Evolutionary conservation across 495 filamentous ascomycete species (phyloP), one percentile per base, ranked within the genome.

Genomic region (Penicillium lagena): DNA sequence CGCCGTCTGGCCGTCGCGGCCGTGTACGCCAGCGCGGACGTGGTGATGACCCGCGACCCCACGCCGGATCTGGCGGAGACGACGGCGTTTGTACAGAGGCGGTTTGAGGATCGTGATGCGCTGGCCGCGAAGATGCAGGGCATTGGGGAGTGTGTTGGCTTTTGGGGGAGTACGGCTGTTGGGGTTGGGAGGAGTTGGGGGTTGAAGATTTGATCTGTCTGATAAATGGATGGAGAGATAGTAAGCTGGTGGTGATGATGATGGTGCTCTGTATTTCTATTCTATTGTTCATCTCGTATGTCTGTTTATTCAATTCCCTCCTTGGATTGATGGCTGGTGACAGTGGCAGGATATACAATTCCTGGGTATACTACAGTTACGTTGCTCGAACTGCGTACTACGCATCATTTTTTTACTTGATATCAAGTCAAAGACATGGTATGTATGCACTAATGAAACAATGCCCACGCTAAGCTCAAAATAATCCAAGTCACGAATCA

Each of bases 31-130:
- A 84, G 82, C 33, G 79, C 84, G 27, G 93, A 98, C 63, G 68
- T 96, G 3, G 90, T 90, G 64, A 95, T 96, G 90, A 97, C 89
- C 12, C 85, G 84, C 36, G 94, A 97, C 60, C 66, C 60, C 43
- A 85, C 79, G 0, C 60, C 71, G 0, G 79, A 77, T 11, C 87
- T 83, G 51, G 53, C 47, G 2, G 86, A 88, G 41, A 97, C 93
- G 15, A 83, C 83, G 51, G 67, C 76, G 22, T 98, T 96, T 60
- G 63, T 96, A 46, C 74, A 83, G 37, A 71, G 89, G 33, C 70
- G 93, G 37, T 71, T 97, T 38, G 75, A 81, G 52, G 90, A 93
- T 68, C 72, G 72, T 12, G 66, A 71, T 43, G 71, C 59, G 7
- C 46, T 89, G 14, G 80, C 82, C 2, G 68, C 65, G 1, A 75